Evolutionary conservation across 768 basidiomycete species (phyloP).

Genomic region (Phaffia tasmanica): DNA sequence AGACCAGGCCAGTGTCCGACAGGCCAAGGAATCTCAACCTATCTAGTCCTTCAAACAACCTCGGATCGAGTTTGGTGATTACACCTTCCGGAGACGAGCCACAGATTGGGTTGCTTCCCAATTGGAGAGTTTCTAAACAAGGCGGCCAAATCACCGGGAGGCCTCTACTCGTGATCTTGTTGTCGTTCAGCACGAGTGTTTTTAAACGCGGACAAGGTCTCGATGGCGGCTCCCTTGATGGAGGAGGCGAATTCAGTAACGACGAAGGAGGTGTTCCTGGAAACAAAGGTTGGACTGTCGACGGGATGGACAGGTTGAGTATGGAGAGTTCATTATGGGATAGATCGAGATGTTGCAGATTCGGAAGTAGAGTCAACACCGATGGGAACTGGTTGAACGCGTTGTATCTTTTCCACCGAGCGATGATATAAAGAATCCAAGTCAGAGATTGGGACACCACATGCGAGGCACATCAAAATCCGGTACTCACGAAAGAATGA

Average conservation of each 20-base stretch:
- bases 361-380: constrained; percentile 17
- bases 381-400: constrained; percentile 14
- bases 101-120: constrained; percentile 9
- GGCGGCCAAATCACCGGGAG: constrained; percentile 18
- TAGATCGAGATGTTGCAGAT: constrained; percentile 15
- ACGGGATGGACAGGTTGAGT: constrained; percentile 18
- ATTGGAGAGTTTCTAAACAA: neutral
- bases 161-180: constrained; percentile 1
- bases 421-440: neutral
- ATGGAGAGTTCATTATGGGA: constrained; percentile 9
- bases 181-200: constrained; percentile 19
- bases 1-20: neutral
- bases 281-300: constrained; percentile 16
- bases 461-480: no score
- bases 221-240: neutral
- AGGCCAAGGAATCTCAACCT: constrained; percentile 4
- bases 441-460: neutral
- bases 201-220: constrained; percentile 6
- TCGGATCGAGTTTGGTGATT: neutral
- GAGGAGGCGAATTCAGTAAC: constrained; percentile 10
- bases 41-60: neutral
- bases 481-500: constrained; percentile 21
- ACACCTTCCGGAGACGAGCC: neutral
- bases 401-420: constrained; percentile 13
- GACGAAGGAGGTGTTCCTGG: constrained; percentile 7